A percentile compares a stretch with the other conserved stretches of the same genome.
Evolutionary conservation across 169 alveolate species (phyloP).

Genomic region (Perkinsus olseni): DNA sequence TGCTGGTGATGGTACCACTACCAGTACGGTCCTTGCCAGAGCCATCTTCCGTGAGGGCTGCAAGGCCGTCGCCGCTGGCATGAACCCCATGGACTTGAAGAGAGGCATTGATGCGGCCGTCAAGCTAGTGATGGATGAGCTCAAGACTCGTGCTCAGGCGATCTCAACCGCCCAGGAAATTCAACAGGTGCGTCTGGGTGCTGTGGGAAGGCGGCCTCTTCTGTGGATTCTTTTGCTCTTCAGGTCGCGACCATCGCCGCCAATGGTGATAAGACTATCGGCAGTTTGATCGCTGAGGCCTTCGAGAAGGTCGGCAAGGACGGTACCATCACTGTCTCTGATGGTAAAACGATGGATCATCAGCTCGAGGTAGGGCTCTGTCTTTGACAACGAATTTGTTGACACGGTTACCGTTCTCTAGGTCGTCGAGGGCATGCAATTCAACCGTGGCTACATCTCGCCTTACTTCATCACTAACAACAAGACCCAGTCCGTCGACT

Average conservation of each 20-base stretch:
- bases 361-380: slow-evolving; percentile 80
- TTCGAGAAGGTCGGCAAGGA: slow-evolving; percentile 94
- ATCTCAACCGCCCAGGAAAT: slow-evolving; percentile 67
- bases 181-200: slow-evolving; percentile 11
- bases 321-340: slow-evolving; percentile 96
- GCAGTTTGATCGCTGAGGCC: slow-evolving; percentile 90
- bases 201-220: not conserved
- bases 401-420: slow-evolving; percentile 91
- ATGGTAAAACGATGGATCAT: slow-evolving; percentile 94
- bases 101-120: slow-evolving; percentile 85
- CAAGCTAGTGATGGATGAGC: slow-evolving; percentile 58
- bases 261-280: slow-evolving; percentile 93
- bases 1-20: slow-evolving; percentile 99
- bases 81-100: slow-evolving; percentile 97
- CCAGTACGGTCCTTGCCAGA: slow-evolving; percentile 97
- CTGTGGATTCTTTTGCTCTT: slow-evolving; percentile 27
- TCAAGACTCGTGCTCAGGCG: slow-evolving; percentile 61
- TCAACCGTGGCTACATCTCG: slow-evolving; percentile 95
- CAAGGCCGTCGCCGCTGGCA: slow-evolving; percentile 95
- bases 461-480: slow-evolving; percentile 96
- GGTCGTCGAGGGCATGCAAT: slow-evolving; percentile 95
- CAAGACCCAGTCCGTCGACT: slow-evolving; percentile 87
- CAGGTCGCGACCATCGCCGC: slow-evolving; percentile 98
- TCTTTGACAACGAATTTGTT: slow-evolving; percentile 93
- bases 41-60: slow-evolving; percentile 97